Evolutionary conservation across 371 early-diverging fungal genomes (phyloP), one percentile per base, ranked within the genome.

Genomic region (Mortierella sp.): DNA sequence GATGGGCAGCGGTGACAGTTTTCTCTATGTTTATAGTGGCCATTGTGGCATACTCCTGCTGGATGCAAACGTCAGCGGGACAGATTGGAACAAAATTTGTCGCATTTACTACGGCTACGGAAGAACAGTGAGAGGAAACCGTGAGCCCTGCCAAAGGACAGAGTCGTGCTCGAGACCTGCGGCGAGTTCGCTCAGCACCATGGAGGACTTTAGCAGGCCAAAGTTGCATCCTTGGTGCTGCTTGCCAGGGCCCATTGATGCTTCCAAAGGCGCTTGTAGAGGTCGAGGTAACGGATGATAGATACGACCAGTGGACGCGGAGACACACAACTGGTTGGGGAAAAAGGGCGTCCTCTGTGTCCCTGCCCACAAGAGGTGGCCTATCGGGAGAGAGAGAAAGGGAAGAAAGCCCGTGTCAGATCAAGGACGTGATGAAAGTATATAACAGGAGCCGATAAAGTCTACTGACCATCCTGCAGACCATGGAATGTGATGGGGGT

Each of bases 401-500:
- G n/a, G n/a, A n/a, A n/a, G n/a, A n/a, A n/a, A n/a, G n/a, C n/a
- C n/a, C n/a, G n/a, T n/a, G n/a, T n/a, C n/a, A n/a, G n/a, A n/a
- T n/a, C n/a, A n/a, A n/a, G n/a, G n/a, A n/a, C n/a, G n/a, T n/a
- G n/a, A n/a, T n/a, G n/a, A n/a, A n/a, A n/a, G n/a, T n/a, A 26
- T n/a, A 48, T 31, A 14, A 34, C 34, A 34, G 34, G 34, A 7
- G 34, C 34, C 34, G 34, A n/a, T n/a, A n/a, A n/a, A 34, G 34
- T 34, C 34, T 12, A 42, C 58, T 13, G 41, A 54, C 64, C 66
- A n/a, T 68, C 43, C 16, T 42, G 39, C 19, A 76, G 41, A 0
- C 62, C 46, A 38, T 76, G 78, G 34, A 65, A 76, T 42, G 70
- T 71, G 2, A 76, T 39, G 0, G 78, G 78, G 16, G 71, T 70